Evolutionary conservation across 2,329 filamentous ascomycete genomes (phyloP).

Genomic region (Pseudocercospora cruenta): DNA sequence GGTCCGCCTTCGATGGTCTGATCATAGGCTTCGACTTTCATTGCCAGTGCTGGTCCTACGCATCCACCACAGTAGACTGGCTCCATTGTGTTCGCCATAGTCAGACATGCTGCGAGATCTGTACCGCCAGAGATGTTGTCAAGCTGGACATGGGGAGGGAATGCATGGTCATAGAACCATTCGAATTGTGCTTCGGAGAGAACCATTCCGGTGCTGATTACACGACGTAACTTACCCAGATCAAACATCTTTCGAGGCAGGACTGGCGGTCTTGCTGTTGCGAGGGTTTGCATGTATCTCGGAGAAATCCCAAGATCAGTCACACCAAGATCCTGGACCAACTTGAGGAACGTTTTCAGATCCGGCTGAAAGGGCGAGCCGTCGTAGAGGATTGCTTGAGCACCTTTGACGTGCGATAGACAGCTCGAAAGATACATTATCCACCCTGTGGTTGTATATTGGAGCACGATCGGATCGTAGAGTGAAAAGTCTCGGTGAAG

Average conservation of each 20-base stretch:
- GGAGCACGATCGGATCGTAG: conserved; percentile 46
- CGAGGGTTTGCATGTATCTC: conserved; percentile 74
- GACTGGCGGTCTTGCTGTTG: conserved; percentile 60
- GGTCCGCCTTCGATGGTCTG: conserved; percentile 47
- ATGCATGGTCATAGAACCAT: conserved; percentile 76
- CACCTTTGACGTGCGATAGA: conserved; percentile 62
- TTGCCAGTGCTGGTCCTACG: conserved; percentile 58
- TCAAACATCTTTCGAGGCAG: conserved; percentile 65
- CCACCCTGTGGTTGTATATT: conserved; percentile 74
- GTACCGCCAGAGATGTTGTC: conserved; percentile 78
- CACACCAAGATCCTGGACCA: conserved; percentile 65
- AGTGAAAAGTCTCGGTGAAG: conserved; percentile 55
- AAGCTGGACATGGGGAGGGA: conserved; percentile 68
- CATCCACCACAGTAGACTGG: conserved; percentile 66
- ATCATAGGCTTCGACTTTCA: conserved; percentile 65
- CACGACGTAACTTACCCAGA: conserved; percentile 62
- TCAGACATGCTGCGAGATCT: conserved; percentile 71
- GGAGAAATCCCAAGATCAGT: conserved; percentile 77
- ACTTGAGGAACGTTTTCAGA: conserved; percentile 62
- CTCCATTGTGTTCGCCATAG: conserved; percentile 66
- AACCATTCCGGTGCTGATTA: conserved; percentile 81
- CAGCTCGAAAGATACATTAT: conserved; percentile 80
- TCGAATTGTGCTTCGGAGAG: conserved; percentile 75
- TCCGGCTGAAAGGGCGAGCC: conserved; percentile 79
- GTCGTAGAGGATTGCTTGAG: conserved; percentile 73